Evolutionary conservation across 176 grass and related monocot species (phyloP).

Genomic region (Zoysia japonica): DNA sequence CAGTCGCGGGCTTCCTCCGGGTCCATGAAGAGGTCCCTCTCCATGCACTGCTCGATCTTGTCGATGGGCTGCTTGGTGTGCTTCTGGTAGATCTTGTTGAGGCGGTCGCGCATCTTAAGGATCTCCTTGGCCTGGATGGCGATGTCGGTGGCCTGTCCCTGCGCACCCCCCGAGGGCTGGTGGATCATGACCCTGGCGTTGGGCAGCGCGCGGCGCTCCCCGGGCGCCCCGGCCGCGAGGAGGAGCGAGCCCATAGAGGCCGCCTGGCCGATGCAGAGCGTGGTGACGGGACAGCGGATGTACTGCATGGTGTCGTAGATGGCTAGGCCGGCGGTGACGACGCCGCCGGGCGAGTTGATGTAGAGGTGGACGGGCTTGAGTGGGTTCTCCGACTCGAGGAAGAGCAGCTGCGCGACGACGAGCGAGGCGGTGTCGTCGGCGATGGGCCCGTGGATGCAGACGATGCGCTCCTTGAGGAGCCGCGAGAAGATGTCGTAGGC

Average conservation of each 20-base stretch:
- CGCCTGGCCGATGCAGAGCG: conserved; percentile 92
- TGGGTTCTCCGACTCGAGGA: conserved; percentile 95
- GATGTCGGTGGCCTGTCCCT: conserved; percentile 75
- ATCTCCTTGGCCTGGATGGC: conserved; percentile 96
- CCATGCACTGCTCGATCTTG: conserved; percentile 76
- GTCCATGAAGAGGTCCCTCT: conserved; percentile 88
- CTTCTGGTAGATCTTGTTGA: conserved; percentile 86
- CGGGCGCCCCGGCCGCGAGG: conserved; percentile 78
- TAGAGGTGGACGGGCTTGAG: conserved; percentile 90
- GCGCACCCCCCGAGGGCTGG: conserved; percentile 82
- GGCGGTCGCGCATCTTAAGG: conserved; percentile 73
- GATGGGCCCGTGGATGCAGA: conserved; percentile 83
- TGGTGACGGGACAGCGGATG: conserved; percentile 78
- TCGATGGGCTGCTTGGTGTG: conserved; percentile 66
- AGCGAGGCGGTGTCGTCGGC: conserved; percentile 69
- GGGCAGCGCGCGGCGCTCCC: conserved; percentile 81
- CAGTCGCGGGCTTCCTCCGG: conserved; percentile 82
- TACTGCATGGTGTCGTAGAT: conserved; percentile 99
- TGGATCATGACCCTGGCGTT: conserved; percentile 96
- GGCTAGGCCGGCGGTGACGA: conserved; percentile 77
- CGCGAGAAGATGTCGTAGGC: conserved; percentile 90
- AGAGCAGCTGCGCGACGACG: conserved; percentile 91
- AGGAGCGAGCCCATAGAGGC: conserved; percentile 93
- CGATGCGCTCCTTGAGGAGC: conserved; percentile 88
- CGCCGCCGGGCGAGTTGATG: conserved; percentile 81